Evolutionary conservation across 1,139 yeast genomes (phyloP), one percentile per base, ranked within the genome.

Genomic region (Debaryomyces psychrophilus): DNA sequence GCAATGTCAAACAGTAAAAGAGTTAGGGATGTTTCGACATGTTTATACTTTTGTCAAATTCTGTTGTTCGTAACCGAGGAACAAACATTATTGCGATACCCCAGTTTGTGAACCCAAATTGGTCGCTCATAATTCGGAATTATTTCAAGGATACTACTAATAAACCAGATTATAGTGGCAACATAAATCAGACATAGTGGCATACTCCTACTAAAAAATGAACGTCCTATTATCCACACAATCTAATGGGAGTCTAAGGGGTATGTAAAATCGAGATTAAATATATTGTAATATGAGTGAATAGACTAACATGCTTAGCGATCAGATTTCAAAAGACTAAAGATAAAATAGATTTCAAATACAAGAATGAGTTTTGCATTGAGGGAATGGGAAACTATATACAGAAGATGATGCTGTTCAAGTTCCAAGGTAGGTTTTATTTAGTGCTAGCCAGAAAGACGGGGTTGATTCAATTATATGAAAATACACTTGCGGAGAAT

Each of bases 401-500:
- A 12, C 62, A 59, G 28, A 58, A 58, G 42, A 51, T 62, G 33
- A 49, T 62, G 33, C 53, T 54, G 26, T 64, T 65, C 42, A 46
- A 48, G 29, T 58, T 59, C 45, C 60, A 60, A 15, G 50, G 53
- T 27, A 56, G 54, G 42, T 44, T 49, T 17, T 67, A 62, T 50
- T 50, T 69, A 47, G 66, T 60, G 8, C 40, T 68, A 4, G 69
- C 65, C 23, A 54, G 71, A 37, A 57, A 56, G 29, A 53, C 56
- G n/a, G 73, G 72, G 5, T 48, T 67, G 31, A 59, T 71, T 28
- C 74, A 69, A 49, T 50, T 71, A 37, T 70, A 62, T 46, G 67
- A 67, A 42, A 52, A 50, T 38, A 23, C 40, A 1, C 35, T 26
- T n/a, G 37, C 40, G 2, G 23, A 15, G 3, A 20, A 18, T 12